phyloP scores from a whole-genome alignment of 2,329 filamentous ascomycete genomes.

The Colletotrichum brevisporum region DNA sequence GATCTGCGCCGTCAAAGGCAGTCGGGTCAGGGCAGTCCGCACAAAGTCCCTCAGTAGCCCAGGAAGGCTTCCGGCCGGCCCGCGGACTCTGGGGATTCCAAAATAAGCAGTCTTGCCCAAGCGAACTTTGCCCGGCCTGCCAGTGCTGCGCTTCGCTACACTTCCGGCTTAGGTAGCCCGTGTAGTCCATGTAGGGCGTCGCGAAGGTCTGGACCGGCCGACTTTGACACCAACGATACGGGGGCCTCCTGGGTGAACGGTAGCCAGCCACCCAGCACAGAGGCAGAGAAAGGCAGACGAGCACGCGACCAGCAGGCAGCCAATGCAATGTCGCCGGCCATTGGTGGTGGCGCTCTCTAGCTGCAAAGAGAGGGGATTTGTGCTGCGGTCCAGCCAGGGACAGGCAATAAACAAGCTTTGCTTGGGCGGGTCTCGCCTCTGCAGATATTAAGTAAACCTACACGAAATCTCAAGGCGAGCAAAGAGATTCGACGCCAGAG shows the following conservation, averaged over 20 bases:
- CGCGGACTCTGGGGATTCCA: constrained; percentile 4
- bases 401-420: constrained; percentile 36
- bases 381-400: neutral
- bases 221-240: neutral
- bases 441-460: constrained; percentile 2
- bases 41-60: neutral
- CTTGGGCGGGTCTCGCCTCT: neutral
- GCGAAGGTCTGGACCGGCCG: constrained; percentile 21
- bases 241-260: constrained; percentile 8
- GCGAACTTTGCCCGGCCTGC: neutral
- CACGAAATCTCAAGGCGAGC: neutral
- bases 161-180: constrained; percentile 13
- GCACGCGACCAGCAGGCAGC: constrained; percentile 29
- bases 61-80: constrained; percentile 1
- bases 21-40: neutral
- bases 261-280: constrained; percentile 7
- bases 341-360: constrained; percentile 12
- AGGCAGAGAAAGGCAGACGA: constrained; percentile 2
- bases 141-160: constrained; percentile 16
- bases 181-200: constrained; percentile 16
- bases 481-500: constrained; percentile 3
- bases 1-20: neutral
- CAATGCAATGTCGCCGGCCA: neutral
- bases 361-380: neutral
- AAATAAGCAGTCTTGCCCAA: constrained; percentile 18